These are phyloP conservation scores for Diaporthe ilicicola DNA, from an alignment of 2,329 filamentous ascomycete genomes.

Conservation along the genomic window DNA sequence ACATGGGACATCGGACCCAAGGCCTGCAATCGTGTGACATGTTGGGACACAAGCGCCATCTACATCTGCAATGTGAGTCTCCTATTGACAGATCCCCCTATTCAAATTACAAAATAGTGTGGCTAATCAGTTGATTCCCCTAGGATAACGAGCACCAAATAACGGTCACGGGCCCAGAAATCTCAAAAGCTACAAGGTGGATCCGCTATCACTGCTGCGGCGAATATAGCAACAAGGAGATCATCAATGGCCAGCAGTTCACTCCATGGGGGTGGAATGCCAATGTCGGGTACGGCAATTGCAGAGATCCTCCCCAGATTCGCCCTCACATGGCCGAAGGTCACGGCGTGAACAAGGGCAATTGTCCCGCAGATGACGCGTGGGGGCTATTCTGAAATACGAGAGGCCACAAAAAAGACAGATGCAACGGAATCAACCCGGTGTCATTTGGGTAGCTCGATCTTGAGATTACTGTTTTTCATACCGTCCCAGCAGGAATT, in stretches of 20 bases:
- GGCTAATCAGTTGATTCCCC: not conserved
- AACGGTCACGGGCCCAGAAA: not conserved
- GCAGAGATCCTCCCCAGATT: not conserved
- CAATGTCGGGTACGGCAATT: slow-evolving; percentile 22
- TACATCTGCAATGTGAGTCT: slow-evolving; percentile 30
- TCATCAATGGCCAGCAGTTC: slow-evolving; percentile 27
- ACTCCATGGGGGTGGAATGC: slow-evolving; percentile 30
- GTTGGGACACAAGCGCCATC: slow-evolving; percentile 26
- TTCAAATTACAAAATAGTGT: no score
- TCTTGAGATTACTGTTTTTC: no score
- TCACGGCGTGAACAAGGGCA: slow-evolving; percentile 6
- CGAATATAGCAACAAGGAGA: not conserved
- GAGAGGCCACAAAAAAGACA: no score
- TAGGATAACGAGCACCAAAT: slow-evolving; percentile 8
- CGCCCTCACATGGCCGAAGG: slow-evolving; percentile 11
- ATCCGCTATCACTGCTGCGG: slow-evolving; percentile 10
- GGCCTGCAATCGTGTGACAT: slow-evolving; percentile 23
- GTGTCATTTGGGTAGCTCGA: no score
- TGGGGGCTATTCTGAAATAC: no score
- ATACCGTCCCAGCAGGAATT: no score
- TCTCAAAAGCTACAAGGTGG: not conserved
- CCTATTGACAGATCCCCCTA: no score
- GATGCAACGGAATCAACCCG: no score
- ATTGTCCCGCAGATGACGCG: not conserved
- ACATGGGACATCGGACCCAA: not conserved